Base-by-base conservation (phyloP, 768 basidiomycete genomes). In the Macrolepiota fuliginosa region DNA sequence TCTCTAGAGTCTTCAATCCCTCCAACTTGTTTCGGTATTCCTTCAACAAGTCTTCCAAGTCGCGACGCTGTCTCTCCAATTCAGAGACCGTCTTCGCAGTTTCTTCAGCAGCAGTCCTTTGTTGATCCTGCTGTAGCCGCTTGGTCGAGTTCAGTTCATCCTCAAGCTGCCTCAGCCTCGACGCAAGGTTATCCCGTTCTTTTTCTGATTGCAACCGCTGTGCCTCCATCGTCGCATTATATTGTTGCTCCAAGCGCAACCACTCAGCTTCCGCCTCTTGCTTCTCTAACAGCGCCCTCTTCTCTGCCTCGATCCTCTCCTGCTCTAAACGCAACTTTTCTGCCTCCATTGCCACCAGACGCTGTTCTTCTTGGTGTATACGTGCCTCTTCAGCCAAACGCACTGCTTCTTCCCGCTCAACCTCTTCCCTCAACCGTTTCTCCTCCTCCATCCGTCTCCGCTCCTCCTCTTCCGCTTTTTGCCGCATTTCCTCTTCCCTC, bases 391-490 rank as follows among this genome's bases (percentile, higher is more conserved):
- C 72, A n/a, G 66, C 71, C 54, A 69, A 63, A 37, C 67, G 70
- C 32, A 70, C 72, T 64, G 71, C 74, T 35, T 72, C 67, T 51
- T 68, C 39, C 55, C 69, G 68, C 46, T 64, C 58, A 35, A 62
- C 62, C 62, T 76, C 66, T 63, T 71, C 68, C 51, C 66, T 69
- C 60, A 62, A 59, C 55, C 71, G 66, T 62, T 74, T 72, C 37
- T 73, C 65, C 66, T 73, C 63, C 66, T 79, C 77, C 12, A 69
- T 36, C 22, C 71, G 71, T 45, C 68, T 54, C n/a, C 72, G 72
- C 56, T 77, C 76, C 4, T 68, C 70, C 52, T 75, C 76, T 68
- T 77, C 74, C 29, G 68, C 72, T 55, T 73, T 72, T 13, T 74
- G 59, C 3, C 74, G 75, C 40, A 75, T 76, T 58, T 72, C 66